Base-by-base conservation (phyloP, 1,139 yeast species). In the Meyerozyma carpophila region DNA sequence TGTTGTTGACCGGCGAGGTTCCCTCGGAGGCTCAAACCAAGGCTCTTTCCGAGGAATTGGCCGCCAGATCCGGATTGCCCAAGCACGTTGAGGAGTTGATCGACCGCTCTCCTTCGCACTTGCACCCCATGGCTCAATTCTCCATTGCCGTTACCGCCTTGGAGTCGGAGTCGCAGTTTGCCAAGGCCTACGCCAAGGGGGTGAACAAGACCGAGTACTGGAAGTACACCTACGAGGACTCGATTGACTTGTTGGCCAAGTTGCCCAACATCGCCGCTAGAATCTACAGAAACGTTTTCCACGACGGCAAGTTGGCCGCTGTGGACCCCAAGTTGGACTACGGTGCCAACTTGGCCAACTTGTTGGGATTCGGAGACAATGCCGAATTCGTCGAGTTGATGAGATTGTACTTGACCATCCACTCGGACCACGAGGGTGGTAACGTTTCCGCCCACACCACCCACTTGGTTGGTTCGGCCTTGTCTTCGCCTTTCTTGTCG, bases 391-490 rank as follows among this genome's bases (percentile, higher is more conserved):
- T 86, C 50, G 95, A 90, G 71, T 80, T 91, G 62, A 83, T 90
- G 82, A 83, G 97, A 76, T 79, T 91, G 62, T 91, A 91, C 79
- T 79, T 89, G 64, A 88, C 96, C 54, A 84, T 91, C 62, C 98
- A 91, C 77, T 90, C 95, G 45, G 97, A 91, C 70, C 98, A 91
- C 74, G 98, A 91, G 76, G 97, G 97, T 75, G 98, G 98, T 71
- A 91, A 91, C 65, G 98, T 91, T 50, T 88, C 96, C 50, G 97
- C 97, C 43, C 98, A 91, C 77, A 82, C 97, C 60, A 90, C 98
- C 55, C 97, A 91, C 73, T 79, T 91, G 70, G 97, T 91, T 53
- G 97, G 97, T 57, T 87, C 96, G 32, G 97, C 98, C 47, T 79
- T 91, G 59, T 84, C 96, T 24, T 90, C 95, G 47, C 97, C 97